These are phyloP conservation scores for Funneliformis mosseae DNA, from an alignment of 192 early-diverging fungal species.

Conservation along the genomic window DNA sequence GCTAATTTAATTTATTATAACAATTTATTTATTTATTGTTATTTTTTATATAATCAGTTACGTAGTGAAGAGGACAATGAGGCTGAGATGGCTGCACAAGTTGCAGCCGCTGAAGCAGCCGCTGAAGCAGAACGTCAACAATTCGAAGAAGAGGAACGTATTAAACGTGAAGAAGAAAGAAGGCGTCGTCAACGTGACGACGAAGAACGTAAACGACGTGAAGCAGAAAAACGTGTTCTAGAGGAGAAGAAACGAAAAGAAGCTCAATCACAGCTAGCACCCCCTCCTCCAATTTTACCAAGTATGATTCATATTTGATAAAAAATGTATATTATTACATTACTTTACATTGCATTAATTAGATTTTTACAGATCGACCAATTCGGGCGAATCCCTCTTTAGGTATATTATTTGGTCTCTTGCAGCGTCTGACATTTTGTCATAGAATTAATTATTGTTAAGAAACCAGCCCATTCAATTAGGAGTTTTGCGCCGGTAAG, in stretches of 20 bases:
- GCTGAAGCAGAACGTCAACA: constrained; percentile 16
- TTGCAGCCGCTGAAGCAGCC: background rate
- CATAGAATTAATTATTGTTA: too few relatives aligned
- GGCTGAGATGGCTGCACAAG: constrained; percentile 35
- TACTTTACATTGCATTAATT: background rate
- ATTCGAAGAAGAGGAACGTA: constrained; percentile 29
- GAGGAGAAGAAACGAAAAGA: constrained; percentile 42
- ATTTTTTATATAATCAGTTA: background rate
- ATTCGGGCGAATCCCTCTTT: background rate
- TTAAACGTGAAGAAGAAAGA: constrained; percentile 28
- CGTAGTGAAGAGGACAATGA: constrained; percentile 35
- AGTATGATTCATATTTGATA: background rate
- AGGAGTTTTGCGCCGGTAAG: too few relatives aligned
- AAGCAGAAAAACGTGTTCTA: constrained; percentile 34
- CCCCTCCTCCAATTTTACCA: constrained; percentile 5
- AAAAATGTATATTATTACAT: background rate
- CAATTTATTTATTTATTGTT: constrained; percentile 4
- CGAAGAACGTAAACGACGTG: constrained; percentile 35
- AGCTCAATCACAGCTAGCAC: constrained; percentile 20
- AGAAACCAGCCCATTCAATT: too few relatives aligned
- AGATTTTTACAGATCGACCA: constrained; percentile 21
- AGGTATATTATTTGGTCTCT: background rate
- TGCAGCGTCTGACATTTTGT: background rate
- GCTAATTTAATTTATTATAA: background rate
- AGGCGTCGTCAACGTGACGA: constrained; percentile 35